Conservation (phyloP, 305 asterid species). For the Fraxinus baroniana region DNA sequence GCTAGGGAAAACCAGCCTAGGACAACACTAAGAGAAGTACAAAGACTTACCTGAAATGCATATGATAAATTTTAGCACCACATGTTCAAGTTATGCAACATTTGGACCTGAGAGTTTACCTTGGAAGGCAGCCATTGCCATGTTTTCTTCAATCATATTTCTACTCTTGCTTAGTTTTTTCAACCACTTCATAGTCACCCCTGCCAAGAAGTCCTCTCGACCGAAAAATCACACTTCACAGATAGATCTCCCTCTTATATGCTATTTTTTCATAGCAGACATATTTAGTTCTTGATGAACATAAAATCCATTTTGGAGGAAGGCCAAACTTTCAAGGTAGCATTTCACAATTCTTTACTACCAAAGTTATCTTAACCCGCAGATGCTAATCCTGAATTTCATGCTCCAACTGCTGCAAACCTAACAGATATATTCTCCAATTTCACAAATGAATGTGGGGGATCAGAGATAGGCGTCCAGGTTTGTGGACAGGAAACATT, state of each 20-base stretch:
- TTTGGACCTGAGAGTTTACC: slow-evolving; percentile 33
- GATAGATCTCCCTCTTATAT: slow-evolving; percentile 48
- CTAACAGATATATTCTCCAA: slow-evolving; percentile 48
- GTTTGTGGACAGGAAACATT: slow-evolving; percentile 76
- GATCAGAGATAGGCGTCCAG: slow-evolving; percentile 55
- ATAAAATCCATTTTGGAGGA: slow-evolving; percentile 65
- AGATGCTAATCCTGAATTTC: slow-evolving; percentile 5
- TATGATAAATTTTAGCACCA: slow-evolving; percentile 35
- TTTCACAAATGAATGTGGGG: slow-evolving; percentile 43
- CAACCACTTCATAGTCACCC: slow-evolving; percentile 43
- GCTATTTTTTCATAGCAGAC: slow-evolving; percentile 55
- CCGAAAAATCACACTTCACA: slow-evolving; percentile 48
- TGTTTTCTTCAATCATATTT: slow-evolving; percentile 44
- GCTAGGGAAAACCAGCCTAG: slow-evolving; percentile 52
- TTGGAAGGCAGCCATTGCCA: slow-evolving; percentile 40
- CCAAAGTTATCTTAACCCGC: neutral
- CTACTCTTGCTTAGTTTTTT: slow-evolving; percentile 40
- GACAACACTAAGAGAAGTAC: slow-evolving; percentile 39
- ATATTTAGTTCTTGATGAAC: slow-evolving; percentile 40
- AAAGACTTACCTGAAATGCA: slow-evolving; percentile 32
- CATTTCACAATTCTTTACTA: neutral
- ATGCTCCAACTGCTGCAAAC: slow-evolving; percentile 17
- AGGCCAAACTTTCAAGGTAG: slow-evolving; percentile 76
- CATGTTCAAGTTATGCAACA: slow-evolving; percentile 31
- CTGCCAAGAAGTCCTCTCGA: slow-evolving; percentile 35